Conservation (phyloP, 1,139 yeast genomes). For the Maudiozyma humilis region DNA sequence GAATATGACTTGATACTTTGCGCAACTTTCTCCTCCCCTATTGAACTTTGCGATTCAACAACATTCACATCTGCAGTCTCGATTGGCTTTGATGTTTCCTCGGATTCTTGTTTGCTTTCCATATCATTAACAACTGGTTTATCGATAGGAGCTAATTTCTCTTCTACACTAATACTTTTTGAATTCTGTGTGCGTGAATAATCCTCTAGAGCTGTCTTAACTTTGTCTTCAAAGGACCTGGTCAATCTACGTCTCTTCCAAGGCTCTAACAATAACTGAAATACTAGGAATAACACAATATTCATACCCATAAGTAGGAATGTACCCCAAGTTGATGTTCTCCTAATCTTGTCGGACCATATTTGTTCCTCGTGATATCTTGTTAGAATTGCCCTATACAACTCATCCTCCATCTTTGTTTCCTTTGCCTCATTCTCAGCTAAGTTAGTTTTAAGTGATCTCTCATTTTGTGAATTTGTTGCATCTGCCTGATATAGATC, state of each 20-base stretch:
- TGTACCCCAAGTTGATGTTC: slow-evolving; percentile 97
- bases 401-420: slow-evolving; percentile 60
- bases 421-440: slow-evolving; percentile 53
- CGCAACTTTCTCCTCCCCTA: neutral
- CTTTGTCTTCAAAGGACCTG: slow-evolving; percentile 74
- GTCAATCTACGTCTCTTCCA: slow-evolving; percentile 83
- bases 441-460: slow-evolving; percentile 42
- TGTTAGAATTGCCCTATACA: slow-evolving; percentile 72
- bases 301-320: slow-evolving; percentile 85
- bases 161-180: neutral
- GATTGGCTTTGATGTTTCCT: no score
- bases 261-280: slow-evolving; percentile 86
- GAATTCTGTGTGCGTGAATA: slow-evolving; percentile 26
- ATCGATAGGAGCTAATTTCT: neutral
- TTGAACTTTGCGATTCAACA: no score
- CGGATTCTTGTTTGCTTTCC: no score
- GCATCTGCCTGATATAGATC: slow-evolving; percentile 75
- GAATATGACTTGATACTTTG: neutral
- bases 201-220: slow-evolving; percentile 45
- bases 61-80: neutral
- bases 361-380: slow-evolving; percentile 95
- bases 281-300: slow-evolving; percentile 63
- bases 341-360: slow-evolving; percentile 93
- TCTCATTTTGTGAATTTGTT: slow-evolving; percentile 56
- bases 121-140: no score